Conservation (phyloP, 2,329 filamentous ascomycete species). For the Penicillium sp. region DNA sequence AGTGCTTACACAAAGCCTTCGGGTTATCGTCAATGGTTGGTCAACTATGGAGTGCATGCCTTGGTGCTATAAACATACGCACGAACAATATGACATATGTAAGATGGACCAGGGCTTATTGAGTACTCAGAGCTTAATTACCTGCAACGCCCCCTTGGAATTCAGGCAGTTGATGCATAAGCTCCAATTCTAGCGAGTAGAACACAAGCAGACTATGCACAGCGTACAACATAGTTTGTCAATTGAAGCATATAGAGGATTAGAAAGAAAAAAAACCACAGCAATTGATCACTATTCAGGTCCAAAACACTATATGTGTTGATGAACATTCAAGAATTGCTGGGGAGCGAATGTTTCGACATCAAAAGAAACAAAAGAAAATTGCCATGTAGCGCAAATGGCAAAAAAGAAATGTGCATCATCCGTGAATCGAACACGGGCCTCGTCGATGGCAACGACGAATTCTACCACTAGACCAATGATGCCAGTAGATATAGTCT, state of each 20-base stretch:
- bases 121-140: neutral
- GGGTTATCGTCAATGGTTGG: neutral
- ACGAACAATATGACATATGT: neutral
- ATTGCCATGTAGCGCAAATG: too few relatives aligned
- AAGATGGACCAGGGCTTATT: too few relatives aligned
- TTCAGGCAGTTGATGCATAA: too few relatives aligned
- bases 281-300: too few relatives aligned
- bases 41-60: neutral
- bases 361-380: too few relatives aligned
- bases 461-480: constrained; percentile 45
- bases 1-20: neutral
- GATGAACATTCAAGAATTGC: neutral
- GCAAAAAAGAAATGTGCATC: constrained; percentile 35
- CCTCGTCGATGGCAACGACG: constrained; percentile 45
- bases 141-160: neutral
- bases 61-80: neutral
- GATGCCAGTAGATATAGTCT: constrained; percentile 31
- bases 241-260: too few relatives aligned
- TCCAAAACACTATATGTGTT: too few relatives aligned
- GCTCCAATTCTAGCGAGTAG: too few relatives aligned
- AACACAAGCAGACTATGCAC: too few relatives aligned
- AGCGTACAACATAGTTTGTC: too few relatives aligned
- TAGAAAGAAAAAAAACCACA: too few relatives aligned
- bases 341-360: too few relatives aligned
- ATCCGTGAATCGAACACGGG: constrained; percentile 50